Evolutionary conservation across 257 asterid species (phyloP).

Genomic region (Cordia subcordata): DNA sequence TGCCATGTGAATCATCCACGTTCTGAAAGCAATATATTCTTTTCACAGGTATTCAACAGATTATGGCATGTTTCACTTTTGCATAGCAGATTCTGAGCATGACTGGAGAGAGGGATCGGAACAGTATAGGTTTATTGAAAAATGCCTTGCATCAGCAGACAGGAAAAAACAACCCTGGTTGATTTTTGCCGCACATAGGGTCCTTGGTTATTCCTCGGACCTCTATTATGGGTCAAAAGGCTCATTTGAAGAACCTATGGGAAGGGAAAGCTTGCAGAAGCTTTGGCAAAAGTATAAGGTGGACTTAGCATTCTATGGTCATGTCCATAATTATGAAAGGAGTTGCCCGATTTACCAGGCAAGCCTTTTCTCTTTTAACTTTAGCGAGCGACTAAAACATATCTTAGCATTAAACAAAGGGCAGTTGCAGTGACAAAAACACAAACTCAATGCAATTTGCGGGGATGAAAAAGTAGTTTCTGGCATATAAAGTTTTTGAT

Average conservation of each 20-base stretch:
- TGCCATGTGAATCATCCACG: background rate
- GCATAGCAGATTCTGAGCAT: constrained; percentile 38
- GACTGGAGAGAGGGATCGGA: constrained; percentile 43
- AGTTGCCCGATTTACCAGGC: constrained; percentile 43
- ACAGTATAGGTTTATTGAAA: constrained; percentile 32
- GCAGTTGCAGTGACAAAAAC: background rate
- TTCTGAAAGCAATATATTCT: background rate
- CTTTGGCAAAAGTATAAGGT: constrained; percentile 45
- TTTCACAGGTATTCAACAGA: constrained; percentile 22
- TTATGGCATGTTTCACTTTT: constrained; percentile 36
- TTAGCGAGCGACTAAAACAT: background rate
- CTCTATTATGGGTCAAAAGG: constrained; percentile 27
- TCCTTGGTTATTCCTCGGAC: constrained; percentile 39
- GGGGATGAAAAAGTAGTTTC: background rate
- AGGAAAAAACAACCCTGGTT: constrained; percentile 40
- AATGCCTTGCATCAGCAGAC: constrained; percentile 34
- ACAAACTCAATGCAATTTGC: too few species aligned
- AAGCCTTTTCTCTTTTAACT: background rate
- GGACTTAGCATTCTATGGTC: constrained; percentile 38
- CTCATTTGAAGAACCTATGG: constrained; percentile 46
- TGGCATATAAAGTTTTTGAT: background rate
- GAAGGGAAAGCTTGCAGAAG: constrained; percentile 40
- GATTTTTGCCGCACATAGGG: constrained; percentile 37
- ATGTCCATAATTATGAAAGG: constrained; percentile 40
- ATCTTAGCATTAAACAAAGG: too few species aligned